Evolutionary conservation across 192 early-diverging fungal genomes (phyloP), one percentile per base, ranked within the genome.

Genomic region (Cladochytrium replicatum): DNA sequence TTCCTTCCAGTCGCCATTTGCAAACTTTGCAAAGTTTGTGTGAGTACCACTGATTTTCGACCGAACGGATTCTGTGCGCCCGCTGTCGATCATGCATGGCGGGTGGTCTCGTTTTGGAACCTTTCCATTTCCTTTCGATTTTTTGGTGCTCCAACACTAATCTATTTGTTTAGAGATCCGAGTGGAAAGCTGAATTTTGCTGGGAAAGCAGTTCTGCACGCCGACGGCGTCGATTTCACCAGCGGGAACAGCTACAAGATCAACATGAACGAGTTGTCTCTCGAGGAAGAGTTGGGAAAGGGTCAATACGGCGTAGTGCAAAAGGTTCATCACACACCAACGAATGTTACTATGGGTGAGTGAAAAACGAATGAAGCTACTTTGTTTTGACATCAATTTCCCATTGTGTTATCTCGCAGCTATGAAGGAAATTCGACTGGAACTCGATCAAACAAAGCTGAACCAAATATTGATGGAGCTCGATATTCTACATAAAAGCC

Each of bases 401-500:
- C 22, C 9, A 28, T 46, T 6, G 9, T 41, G 3, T 6, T 29
- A 27, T 29, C 7, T 26, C 28, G 30, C 42, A 69, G 72, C 72
- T 3, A 67, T 74, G 64, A 74, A 87, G 80, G 89, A 93, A 76
- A 92, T 87, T 52, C 78, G 89, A n/a, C 60, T 96, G 26, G 89
- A 96, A 61, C 67, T 96, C 51, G 88, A 92, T 58, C 71, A 89
- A 61, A 75, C 72, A 26, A 87, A 87, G 51, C 63, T 96, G 44
- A 86, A 89, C 64, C 87, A 88, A 65, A 97, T 97, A 47, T 66
- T 95, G 46, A 97, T 91, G 91, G 93, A 97, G 64, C 71, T 97
- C 39, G 85, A 93, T 57, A 83, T 97, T 23, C 68, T 97, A 43
- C 91, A 97, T 69, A 83, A 87, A 58, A 81, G 82, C 37, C 66